Evolutionary conservation across 176 grass and related monocot species (phyloP).

Genomic region (Phoenix roebelenii): DNA sequence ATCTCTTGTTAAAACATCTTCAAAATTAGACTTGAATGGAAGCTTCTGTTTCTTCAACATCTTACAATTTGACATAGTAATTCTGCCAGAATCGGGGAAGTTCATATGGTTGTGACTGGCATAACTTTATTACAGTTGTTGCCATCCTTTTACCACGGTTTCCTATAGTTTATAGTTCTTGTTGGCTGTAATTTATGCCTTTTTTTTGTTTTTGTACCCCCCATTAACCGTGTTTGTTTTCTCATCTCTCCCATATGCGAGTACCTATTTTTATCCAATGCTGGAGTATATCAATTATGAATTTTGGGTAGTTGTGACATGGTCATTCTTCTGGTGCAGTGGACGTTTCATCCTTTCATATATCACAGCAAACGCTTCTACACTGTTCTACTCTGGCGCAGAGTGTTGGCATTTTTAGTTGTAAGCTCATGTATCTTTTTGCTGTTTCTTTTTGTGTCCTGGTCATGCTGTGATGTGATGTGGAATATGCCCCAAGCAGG

Average conservation of each 20-base stretch:
- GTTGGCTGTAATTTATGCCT: too few relatives aligned
- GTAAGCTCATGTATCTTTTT: conserved; percentile 41
- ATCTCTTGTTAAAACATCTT: too few relatives aligned
- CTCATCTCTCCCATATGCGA: too few relatives aligned
- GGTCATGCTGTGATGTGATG: conserved; percentile 1
- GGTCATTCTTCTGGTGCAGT: conserved; percentile 45
- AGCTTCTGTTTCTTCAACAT: too few relatives aligned
- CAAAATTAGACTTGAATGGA: too few relatives aligned
- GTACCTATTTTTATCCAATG: conserved; percentile 2
- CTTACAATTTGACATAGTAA: too few relatives aligned
- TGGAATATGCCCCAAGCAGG: conserved; percentile 31
- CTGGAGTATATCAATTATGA: conserved; percentile 1
- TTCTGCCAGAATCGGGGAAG: too few relatives aligned
- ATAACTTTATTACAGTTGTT: too few relatives aligned
- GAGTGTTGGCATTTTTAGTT: conserved; percentile 90
- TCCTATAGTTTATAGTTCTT: too few relatives aligned
- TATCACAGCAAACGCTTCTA: conserved; percentile 86
- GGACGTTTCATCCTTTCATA: conserved; percentile 97
- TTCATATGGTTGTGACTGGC: too few relatives aligned
- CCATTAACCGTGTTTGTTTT: background rate
- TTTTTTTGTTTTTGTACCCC: conserved; percentile 5
- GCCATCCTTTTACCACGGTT: too few relatives aligned
- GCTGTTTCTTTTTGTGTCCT: background rate
- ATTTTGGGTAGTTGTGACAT: conserved; percentile 4
- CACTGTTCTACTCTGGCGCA: conserved; percentile 80